These are phyloP conservation scores for Dendrobium catenatum DNA, from an alignment of 106 monocot genomes.

Conservation along the genomic window DNA sequence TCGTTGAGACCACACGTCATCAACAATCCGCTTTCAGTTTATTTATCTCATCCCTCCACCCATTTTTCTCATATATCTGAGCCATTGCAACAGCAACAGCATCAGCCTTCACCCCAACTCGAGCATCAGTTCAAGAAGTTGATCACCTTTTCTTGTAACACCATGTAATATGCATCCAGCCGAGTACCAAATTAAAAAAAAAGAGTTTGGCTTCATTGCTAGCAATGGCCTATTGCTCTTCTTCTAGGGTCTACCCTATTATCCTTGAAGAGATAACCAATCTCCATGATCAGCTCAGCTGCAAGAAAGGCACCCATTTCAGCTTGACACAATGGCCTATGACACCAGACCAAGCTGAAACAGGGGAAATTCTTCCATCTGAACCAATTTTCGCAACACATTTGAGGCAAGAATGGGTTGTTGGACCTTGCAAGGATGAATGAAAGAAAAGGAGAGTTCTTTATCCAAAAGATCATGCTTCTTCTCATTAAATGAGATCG, in stretches of 20 bases:
- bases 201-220: slow-evolving; percentile 9
- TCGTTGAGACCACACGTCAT: slow-evolving; percentile 50
- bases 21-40: slow-evolving; percentile 63
- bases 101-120: slow-evolving; percentile 60
- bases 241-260: slow-evolving; percentile 75
- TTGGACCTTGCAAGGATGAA: slow-evolving; percentile 55
- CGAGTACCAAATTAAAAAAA: slow-evolving; percentile 8
- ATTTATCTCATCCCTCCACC: slow-evolving; percentile 59
- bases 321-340: slow-evolving; percentile 66
- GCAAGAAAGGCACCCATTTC: slow-evolving; percentile 61
- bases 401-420: slow-evolving; percentile 58
- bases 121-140: slow-evolving; percentile 82
- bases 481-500: slow-evolving; percentile 28
- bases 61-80: slow-evolving; percentile 79
- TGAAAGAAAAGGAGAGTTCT: slow-evolving; percentile 61
- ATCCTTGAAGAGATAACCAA: slow-evolving; percentile 72
- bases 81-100: slow-evolving; percentile 68
- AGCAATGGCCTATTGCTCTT: slow-evolving; percentile 53
- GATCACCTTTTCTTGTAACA: slow-evolving; percentile 13
- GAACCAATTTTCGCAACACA: slow-evolving; percentile 55
- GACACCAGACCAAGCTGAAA: slow-evolving; percentile 53
- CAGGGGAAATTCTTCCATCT: slow-evolving; percentile 61
- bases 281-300: slow-evolving; percentile 66
- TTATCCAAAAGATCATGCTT: slow-evolving; percentile 64
- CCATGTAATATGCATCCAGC: slow-evolving; percentile 5